These are phyloP conservation scores for Boletus reticulatus DNA, from an alignment of 768 basidiomycete species.

Conservation along the genomic window DNA sequence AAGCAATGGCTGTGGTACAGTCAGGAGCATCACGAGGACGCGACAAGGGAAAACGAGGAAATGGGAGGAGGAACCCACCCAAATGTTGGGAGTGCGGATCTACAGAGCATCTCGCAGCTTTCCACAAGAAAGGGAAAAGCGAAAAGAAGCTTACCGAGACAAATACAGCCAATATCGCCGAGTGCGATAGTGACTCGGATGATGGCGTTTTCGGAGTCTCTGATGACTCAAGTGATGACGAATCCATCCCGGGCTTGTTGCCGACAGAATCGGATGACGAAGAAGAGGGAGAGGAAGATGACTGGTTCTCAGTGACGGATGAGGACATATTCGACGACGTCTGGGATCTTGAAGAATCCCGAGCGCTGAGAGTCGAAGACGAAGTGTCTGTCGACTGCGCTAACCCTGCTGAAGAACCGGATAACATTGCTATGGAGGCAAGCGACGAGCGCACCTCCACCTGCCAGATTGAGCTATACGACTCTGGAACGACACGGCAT, in stretches of 20 bases:
- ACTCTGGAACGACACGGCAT: background rate
- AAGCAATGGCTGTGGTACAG: background rate
- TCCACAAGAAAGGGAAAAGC: background rate
- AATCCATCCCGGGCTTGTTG: no score
- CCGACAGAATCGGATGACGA: no score
- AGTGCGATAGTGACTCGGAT: no score
- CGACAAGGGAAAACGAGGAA: background rate
- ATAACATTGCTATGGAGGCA: background rate
- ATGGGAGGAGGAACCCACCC: no score
- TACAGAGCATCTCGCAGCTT: background rate
- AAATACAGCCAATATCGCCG: no score
- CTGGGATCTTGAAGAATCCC: background rate
- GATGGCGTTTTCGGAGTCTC: no score
- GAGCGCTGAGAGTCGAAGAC: background rate
- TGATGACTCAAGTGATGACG: no score
- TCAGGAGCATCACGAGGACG: background rate
- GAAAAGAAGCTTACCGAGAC: no score
- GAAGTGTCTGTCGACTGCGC: background rate
- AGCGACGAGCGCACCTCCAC: background rate
- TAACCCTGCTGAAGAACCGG: background rate
- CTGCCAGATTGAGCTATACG: background rate
- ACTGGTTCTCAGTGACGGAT: background rate
- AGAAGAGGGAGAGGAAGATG: no score
- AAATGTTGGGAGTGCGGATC: background rate
- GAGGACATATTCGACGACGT: background rate